Base-by-base conservation (phyloP, 805 yeast genomes). In the Kodamaea kakaduensis region DNA sequence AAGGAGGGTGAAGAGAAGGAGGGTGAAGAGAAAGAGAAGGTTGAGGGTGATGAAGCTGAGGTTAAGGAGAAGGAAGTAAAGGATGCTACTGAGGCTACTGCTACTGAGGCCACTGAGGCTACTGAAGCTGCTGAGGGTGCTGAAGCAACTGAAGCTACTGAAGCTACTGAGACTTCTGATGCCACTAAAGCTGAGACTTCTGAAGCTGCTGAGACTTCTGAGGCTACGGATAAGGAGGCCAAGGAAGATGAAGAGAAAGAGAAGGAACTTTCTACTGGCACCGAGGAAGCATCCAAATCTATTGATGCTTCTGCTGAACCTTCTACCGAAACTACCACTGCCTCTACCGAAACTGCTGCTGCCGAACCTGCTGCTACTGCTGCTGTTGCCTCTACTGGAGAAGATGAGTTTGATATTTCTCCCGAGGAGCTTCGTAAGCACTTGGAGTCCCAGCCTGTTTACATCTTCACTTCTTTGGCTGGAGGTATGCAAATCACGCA, bases 401-500 rank as follows among this genome's bases (percentile, higher is more conserved):
- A 44, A 4, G 65, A 56, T 9, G 53, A 51, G 14, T 55, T 59
- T 16, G 61, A 60, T 17, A 49, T 67, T 4, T 58, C 68, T 6
- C 64, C 70, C 5, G 71, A 64, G 41, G 73, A 67, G 35, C 47
- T 65, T 30, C 62, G 69, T 32, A 60, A 61, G 46, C 69, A 67
- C 43, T 50, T 66, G 31, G 64, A 66, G 41, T 50, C 68, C n/a
- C 64, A 55, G 38, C 89, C 93, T 2, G 79, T 87, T 15, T 86
- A 77, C 56, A 56, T 88, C 17, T 87, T 70, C 61, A 88, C 96
- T 0, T 89, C 96, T 0, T 66, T 87, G 28, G 90, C 95, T 0
- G 94, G 95, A 17, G 94, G 93, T 1, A 80, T 78, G 72, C 84
- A 82, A 54, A 77, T 89, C 57, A 75, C 80, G 44, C 73, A 81